Evolutionary conservation across 1,284 basidiomycete genomes (phyloP).

Genomic region (Pascua guehoae): DNA sequence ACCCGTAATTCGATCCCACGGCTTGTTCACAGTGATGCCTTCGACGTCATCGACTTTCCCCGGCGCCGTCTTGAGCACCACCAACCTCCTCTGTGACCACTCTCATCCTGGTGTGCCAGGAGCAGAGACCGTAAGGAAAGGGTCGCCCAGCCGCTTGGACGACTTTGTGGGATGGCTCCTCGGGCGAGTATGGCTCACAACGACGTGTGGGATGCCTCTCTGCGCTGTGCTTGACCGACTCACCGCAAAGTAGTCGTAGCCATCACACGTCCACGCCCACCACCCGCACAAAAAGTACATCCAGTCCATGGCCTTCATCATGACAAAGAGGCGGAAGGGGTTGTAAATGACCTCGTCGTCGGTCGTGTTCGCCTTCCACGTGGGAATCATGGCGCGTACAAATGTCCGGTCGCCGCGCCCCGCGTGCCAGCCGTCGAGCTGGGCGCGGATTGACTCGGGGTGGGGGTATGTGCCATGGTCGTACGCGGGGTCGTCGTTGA

Average conservation of each 20-base stretch:
- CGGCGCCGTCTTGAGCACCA: no score
- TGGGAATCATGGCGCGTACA: constrained; percentile 29
- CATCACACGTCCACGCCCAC: constrained; percentile 59
- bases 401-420: constrained; percentile 29
- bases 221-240: neutral
- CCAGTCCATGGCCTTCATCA: constrained; percentile 53
- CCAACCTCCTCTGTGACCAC: no score
- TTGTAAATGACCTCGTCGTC: constrained; percentile 31
- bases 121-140: no score
- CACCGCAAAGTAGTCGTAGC: constrained; percentile 9
- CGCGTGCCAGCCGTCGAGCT: constrained; percentile 40
- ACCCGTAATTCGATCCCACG: no score
- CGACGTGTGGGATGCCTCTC: no score
- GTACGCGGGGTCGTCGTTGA: no score
- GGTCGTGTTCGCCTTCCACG: constrained; percentile 8
- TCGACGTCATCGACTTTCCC: no score
- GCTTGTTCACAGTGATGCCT: no score
- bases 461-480: neutral
- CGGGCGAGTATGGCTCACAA: no score
- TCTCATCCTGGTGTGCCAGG: no score
- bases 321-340: constrained; percentile 45
- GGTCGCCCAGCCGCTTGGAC: no score
- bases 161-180: no score
- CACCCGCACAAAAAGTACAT: constrained; percentile 55
- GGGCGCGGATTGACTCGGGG: constrained; percentile 22